Base-by-base conservation (phyloP, 331 rosid species). In the Saraca asoca region DNA sequence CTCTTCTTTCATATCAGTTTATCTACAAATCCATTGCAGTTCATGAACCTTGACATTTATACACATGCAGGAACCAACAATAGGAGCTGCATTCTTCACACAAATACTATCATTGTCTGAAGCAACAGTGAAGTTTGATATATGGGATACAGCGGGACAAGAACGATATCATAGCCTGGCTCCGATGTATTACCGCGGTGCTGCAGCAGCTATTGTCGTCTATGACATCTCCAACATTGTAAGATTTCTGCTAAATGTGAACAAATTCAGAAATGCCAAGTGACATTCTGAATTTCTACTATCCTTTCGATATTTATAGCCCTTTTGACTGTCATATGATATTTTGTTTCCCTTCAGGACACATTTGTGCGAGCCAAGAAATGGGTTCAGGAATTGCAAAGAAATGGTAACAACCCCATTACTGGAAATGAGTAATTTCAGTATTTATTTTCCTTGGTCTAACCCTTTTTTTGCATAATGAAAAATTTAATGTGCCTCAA, bases 301-400 rank as follows among this genome's bases (percentile, higher is more conserved):
- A 6, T 20, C 7, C 61, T 15, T 63, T 29, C 29, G 55, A 62
- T 51, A 62, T 9, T 33, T 16, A 10, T 20, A 51, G 24, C 53
- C 20, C 35, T 44, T 52, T 43, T 42, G 5, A 64, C 35, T 46
- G 51, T 8, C 1, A 43, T 51, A 44, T 66, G 34, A 19, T 6
- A 10, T 13, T 5, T 70, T 24, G 34, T 42, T 7, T 68, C 37
- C 14, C 68, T 63, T n/a, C 82, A 90, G 96, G 96, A 85, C 62
- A 83, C 95, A 18, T 90, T 85, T 56, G 69, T 73, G 68, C 78
- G 90, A 70, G 96, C 95, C 66, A 90, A 87, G 75, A 83, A 87
- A 52, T 90, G 96, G 96, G 96, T 90, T 46, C 85, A 80, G 66
- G 95, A 90, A 59, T 68, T 90, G 80, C 90, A 87, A 62, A 76